Evolutionary conservation across 352 stramenopile genomes (phyloP), one percentile per base, ranked within the genome.

Genomic region (Globisporangium radiosum): DNA sequence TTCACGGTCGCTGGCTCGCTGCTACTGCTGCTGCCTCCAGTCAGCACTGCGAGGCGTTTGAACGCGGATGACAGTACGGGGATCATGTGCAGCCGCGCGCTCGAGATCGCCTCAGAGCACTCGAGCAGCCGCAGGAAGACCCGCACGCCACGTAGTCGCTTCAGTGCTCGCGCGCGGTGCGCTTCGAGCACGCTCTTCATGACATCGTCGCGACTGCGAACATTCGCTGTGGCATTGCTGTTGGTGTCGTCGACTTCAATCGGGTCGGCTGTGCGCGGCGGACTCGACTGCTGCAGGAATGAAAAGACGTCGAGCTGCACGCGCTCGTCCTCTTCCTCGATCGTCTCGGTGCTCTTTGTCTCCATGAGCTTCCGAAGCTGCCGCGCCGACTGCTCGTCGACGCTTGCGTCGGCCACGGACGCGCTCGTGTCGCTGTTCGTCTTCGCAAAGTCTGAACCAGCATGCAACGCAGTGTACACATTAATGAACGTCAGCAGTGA

Each of bases 261-360:
- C 3, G 56, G 47, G 37, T 54, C 52, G 15, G 9, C 68, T 40
- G 52, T 3, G 19, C 52, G 42, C 6, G n/a, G 42, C 6, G 25
- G 42, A 39, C 15, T 69, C 15, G 76, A 75, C 47, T 86, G 75
- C 54, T 95, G 83, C 15, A 95, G 63, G 40, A 95, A 95, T 1
- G 74, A 75, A 54, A 95, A 93, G 17, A 93, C 81, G 36, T 95
- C 85, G 1, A 78, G 60, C 42, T 92, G 83, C 40, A 91, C 72
- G n/a, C 76, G 78, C 54, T 92, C 85, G 47, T 95, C 85, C 70
- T 95, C 85, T 67, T 90, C 78, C 65, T 93, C 82, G 56, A 92
- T 90, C 42, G 63, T 68, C 47, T 92, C 79, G 37, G 84, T 74
- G 6, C 79, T 79, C 61, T 92, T 94, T 7, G 70, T 76, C 51